Evolutionary conservation across 176 grass and related monocot species (phyloP), one percentile per base, ranked within the genome.

Genomic region (Miscanthus lutarioriparius): DNA sequence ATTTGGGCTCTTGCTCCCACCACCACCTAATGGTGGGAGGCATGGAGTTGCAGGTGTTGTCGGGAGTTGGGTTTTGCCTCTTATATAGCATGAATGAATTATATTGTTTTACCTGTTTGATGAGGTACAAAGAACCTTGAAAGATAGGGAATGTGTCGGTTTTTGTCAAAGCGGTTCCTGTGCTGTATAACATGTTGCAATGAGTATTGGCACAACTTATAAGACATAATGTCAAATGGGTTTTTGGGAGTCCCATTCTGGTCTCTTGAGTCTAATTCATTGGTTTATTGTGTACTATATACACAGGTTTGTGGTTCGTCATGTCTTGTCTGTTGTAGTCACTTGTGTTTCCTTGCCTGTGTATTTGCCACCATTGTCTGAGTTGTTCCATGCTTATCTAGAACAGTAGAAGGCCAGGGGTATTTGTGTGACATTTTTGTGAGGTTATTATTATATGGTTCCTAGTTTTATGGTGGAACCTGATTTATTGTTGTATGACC

Each of bases 51-150:
- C 83, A 80, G 78, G 80, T 76, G 76, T 84, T 84, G 85, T 87
- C 75, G 80, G 80, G 72, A 75, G 74, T 83, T 16, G 70, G 81
- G 33, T 89, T 92, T 86, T 87, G 80, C 90, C 90, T 87, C 84
- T 80, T 84, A 88, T 92, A 92, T 84, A 92, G 70, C 70, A 75
- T 84, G 84, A 76, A 75, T 84, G 80, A 72, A 74, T 85, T 86
- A 86, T 86, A 79, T 89, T 77, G 40, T 81, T 83, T 78, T 88
- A 61, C 76, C 73, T 64, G 84, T 86, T 59, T 87, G 58, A 61
- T 64, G 85, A 91, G 89, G 89, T 87, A 70, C 65, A 87, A 84
- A 76, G 62, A 83, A 87, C 84, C 76, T 91, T 91, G 70, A 68
- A 91, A 80, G 40, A 80, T 91, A 71, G 63, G 88, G 76, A 76